Evolutionary conservation across 225 moss, liverwort and hornwort genomes (phyloP).

Genomic region (Lunularia cruciata): DNA sequence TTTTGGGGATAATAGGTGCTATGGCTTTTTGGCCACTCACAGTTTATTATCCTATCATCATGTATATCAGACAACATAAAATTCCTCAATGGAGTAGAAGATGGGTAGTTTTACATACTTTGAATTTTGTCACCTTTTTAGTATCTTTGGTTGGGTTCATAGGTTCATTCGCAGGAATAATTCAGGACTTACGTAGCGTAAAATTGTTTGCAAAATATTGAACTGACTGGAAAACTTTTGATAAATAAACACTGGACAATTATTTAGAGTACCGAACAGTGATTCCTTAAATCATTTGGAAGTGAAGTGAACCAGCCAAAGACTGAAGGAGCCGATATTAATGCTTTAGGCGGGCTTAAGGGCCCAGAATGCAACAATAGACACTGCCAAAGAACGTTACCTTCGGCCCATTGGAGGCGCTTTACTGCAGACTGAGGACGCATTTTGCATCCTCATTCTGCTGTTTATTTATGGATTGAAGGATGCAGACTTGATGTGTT

Average conservation of each 20-base stretch:
- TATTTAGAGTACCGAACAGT: conserved; percentile 18
- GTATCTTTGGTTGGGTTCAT: conserved; percentile 63
- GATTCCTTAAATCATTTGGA: conserved; percentile 4
- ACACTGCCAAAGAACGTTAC: conserved; percentile 35
- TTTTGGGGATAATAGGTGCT: conserved; percentile 72
- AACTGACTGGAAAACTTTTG: no score
- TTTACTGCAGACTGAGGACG: conserved; percentile 6
- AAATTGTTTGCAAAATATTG: no score
- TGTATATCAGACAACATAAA: conserved; percentile 53
- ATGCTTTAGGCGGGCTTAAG: conserved; percentile 21
- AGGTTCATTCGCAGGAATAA: conserved; percentile 64
- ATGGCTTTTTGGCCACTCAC: conserved; percentile 77
- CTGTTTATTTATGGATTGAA: conserved; percentile 27
- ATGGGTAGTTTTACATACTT: conserved; percentile 43
- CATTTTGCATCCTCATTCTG: no score
- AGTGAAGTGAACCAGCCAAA: conserved; percentile 18
- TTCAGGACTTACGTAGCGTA: no score
- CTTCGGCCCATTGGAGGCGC: conserved; percentile 19
- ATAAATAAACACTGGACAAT: no score
- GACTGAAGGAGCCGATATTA: neutral
- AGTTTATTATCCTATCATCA: conserved; percentile 60
- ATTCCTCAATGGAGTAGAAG: conserved; percentile 33
- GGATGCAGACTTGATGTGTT: conserved; percentile 12
- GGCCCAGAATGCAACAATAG: conserved; percentile 54
- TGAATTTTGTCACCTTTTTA: conserved; percentile 56